A percentile compares a stretch with the other conserved stretches of the same genome.
Conservation (phyloP, 2,329 filamentous ascomycete species). For the Lecanicillium sp. region DNA sequence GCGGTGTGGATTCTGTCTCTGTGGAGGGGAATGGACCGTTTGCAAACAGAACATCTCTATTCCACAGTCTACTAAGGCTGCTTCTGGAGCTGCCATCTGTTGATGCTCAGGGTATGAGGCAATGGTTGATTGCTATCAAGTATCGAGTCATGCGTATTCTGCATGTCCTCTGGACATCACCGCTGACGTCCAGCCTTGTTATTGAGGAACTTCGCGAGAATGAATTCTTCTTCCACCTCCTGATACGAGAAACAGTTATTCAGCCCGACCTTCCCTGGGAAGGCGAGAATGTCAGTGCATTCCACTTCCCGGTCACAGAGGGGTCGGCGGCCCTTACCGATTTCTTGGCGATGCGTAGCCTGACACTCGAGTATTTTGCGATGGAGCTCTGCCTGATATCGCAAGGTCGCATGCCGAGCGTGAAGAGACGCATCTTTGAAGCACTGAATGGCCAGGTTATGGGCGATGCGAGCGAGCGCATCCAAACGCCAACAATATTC, state of each 20-base stretch:
- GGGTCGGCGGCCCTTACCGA: conserved; percentile 65
- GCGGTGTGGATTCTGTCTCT: conserved; percentile 61
- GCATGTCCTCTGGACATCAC: conserved; percentile 74
- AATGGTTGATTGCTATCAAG: conserved; percentile 64
- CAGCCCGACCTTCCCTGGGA: conserved; percentile 68
- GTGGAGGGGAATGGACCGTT: conserved; percentile 65
- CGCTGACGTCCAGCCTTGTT: conserved; percentile 66
- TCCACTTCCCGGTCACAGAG: conserved; percentile 61
- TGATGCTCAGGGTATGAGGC: conserved; percentile 51
- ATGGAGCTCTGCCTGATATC: conserved; percentile 76
- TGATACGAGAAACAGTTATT: conserved; percentile 65
- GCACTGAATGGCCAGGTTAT: conserved; percentile 72
- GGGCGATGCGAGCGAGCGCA: conserved; percentile 56
- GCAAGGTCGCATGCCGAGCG: conserved; percentile 59
- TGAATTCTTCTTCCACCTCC: conserved; percentile 71
- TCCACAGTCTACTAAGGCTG: conserved; percentile 74
- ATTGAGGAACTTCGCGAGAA: conserved; percentile 73
- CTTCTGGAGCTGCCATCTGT: conserved; percentile 60
- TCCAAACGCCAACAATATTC: conserved; percentile 70
- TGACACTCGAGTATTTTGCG: conserved; percentile 76
- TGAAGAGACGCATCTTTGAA: conserved; percentile 61
- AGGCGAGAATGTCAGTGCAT: conserved; percentile 48
- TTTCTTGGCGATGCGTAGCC: conserved; percentile 69
- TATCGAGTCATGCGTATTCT: conserved; percentile 66
- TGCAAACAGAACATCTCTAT: conserved; percentile 63